Percentiles rank a stretch among this genome's conserved stretches.
These are phyloP conservation scores for Geotrichum klebahnii DNA, from an alignment of 1,139 yeast species.

Conservation along the genomic window DNA sequence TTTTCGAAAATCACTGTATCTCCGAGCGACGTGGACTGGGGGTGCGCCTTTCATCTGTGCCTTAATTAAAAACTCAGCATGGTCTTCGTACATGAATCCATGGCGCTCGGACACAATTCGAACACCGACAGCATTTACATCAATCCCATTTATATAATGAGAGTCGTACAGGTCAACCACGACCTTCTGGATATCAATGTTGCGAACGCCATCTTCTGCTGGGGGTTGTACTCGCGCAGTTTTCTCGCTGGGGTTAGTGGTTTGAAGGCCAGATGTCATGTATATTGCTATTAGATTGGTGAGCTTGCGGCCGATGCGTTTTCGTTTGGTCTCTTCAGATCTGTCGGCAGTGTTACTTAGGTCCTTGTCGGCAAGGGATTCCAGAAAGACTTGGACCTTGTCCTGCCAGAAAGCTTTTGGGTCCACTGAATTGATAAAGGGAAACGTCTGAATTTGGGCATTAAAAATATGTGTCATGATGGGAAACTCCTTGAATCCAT, in stretches of 20 bases:
- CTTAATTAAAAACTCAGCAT: slow-evolving; percentile 35
- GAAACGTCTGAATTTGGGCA: slow-evolving; percentile 62
- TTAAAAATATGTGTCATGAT: slow-evolving; percentile 61
- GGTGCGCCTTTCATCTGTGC: slow-evolving; percentile 36
- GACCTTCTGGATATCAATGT: slow-evolving; percentile 41
- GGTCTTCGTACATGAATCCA: slow-evolving; percentile 37
- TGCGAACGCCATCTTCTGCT: slow-evolving; percentile 52
- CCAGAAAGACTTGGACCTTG: slow-evolving; percentile 75
- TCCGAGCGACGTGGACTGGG: slow-evolving; percentile 52
- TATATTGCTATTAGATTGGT: slow-evolving; percentile 60
- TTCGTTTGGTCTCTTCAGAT: slow-evolving; percentile 68
- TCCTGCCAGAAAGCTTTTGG: slow-evolving; percentile 67
- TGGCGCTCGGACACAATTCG: slow-evolving; percentile 31
- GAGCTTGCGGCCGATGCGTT: slow-evolving; percentile 56
- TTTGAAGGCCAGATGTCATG: slow-evolving; percentile 70
- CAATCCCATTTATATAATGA: slow-evolving; percentile 54
- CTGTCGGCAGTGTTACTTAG: slow-evolving; percentile 69
- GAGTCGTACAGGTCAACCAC: slow-evolving; percentile 43
- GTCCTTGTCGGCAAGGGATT: slow-evolving; percentile 65
- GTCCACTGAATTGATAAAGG: slow-evolving; percentile 56
- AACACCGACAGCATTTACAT: slow-evolving; percentile 65
- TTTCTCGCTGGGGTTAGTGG: slow-evolving; percentile 55
- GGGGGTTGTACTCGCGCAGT: slow-evolving; percentile 46
- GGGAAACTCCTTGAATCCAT: slow-evolving; percentile 49
- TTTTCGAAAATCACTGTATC: slow-evolving; percentile 62